phyloP scores from a whole-genome alignment of 1,284 basidiomycete genomes.

The Cutaneotrichosporon sp. region DNA sequence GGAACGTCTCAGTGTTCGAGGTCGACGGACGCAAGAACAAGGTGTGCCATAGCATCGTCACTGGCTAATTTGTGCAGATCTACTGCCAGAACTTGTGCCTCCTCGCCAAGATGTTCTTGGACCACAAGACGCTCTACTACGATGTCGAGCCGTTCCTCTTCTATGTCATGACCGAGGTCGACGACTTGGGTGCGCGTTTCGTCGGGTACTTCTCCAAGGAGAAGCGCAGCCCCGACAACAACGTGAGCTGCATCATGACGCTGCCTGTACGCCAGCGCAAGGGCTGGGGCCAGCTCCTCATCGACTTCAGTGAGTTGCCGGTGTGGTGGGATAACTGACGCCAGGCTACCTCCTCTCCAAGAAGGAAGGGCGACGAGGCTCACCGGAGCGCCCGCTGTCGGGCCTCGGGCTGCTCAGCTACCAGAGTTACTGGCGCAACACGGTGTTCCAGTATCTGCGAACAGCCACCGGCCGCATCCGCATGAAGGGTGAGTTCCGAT shows the following conservation, averaged over 20 bases:
- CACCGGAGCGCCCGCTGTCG: conserved; percentile 91
- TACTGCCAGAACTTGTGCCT: conserved; percentile 99
- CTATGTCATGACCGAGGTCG: conserved; percentile 93
- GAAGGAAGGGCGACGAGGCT: conserved; percentile 84
- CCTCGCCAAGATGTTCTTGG: conserved; percentile 96
- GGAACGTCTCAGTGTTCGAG: conserved; percentile 87
- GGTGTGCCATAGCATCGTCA: not conserved
- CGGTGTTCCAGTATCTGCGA: conserved; percentile 79
- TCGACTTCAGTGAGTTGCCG: conserved; percentile 86
- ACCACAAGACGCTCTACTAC: conserved; percentile 99
- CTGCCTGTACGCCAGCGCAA: conserved; percentile 90
- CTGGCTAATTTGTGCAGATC: conserved; percentile 58
- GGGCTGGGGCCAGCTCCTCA: conserved; percentile 92
- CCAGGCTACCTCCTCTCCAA: conserved; percentile 93
- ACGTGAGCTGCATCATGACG: conserved; percentile 99
- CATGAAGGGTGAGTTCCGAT: conserved; percentile 67
- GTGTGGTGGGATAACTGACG: not conserved
- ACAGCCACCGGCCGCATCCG: conserved; percentile 61
- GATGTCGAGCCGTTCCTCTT: conserved; percentile 99
- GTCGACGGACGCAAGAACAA: conserved; percentile 99
- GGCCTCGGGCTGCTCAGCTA: conserved; percentile 88
- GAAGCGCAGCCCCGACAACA: conserved; percentile 93
- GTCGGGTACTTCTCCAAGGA: conserved; percentile 99
- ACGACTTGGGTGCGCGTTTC: conserved; percentile 87
- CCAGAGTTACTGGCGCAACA: conserved; percentile 90